Evolutionary conservation across 345 rosid species (phyloP), one percentile per base, ranked within the genome.

Genomic region (Brassica juncea): DNA sequence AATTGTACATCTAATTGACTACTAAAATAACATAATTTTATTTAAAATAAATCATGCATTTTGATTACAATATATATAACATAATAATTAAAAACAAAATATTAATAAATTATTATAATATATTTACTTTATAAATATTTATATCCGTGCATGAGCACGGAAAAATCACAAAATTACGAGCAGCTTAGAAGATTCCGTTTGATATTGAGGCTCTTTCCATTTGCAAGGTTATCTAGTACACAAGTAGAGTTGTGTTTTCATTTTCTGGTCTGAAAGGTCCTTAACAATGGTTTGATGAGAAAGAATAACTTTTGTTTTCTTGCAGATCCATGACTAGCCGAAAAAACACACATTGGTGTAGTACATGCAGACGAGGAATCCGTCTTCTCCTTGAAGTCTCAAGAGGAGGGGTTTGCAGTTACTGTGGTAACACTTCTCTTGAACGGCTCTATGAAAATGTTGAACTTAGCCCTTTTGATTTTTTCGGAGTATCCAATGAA

Each of bases 291-390:
- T 49, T 37, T 70, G 64, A 70, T 23, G 31, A 49, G 54, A 23
- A 69, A 37, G 5, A 37, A 3, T 32, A 8, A n/a, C 1, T 21
- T 8, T 7, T 4, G 21, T 35, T 32, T 23, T 65, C 27, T 70
- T 0, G 66, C 54, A 73, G 82, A 52, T 68, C 37, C 4, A 80
- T 80, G 83, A 63, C 52, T 54, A 80, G 67, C 7, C 71, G 79
- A 15, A 73, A 23, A 68, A 80, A 54, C 31, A 80, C 83, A 74
- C 79, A 80, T 54, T 80, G 83, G 83, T 80, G 83, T 37, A 37
- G 23, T n/a, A 74, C 67, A 52, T 74, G 83, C 5, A 62, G 83
- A 63, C 21, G 79, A 74, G 82, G 77, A 72, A 32, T 66, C 4
- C 64, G 37, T 67, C 63, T 67, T 58, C 62, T 25, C 49, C 63